These are phyloP conservation scores for Aethionema arabicum DNA, from an alignment of 345 rosid species.

Conservation along the genomic window DNA sequence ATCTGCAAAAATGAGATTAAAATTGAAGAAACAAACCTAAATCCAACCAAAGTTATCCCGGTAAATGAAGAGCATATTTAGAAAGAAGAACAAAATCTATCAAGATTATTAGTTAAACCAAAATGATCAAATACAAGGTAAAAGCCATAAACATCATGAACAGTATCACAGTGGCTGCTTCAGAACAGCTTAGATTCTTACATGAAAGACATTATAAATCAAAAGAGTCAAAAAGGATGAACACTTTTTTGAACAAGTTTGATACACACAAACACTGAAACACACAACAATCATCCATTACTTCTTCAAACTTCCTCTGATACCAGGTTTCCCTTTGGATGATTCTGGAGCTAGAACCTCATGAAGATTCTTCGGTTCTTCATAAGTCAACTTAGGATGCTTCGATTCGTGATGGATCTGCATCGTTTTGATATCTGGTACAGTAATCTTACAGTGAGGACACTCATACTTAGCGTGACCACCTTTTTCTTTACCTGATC, in stretches of 20 bases:
- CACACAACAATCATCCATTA: constrained; percentile 21
- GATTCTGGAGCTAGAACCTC: constrained; percentile 39
- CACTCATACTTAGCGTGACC: constrained; percentile 96
- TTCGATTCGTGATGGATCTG: constrained; percentile 94
- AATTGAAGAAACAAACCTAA: not conserved
- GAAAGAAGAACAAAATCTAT: constrained; percentile 10
- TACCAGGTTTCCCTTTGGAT: constrained; percentile 48
- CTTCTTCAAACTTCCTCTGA: constrained; percentile 63
- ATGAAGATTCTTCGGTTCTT: constrained; percentile 72
- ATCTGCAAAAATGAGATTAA: not conserved
- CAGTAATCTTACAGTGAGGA: constrained; percentile 81
- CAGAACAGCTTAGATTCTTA: constrained; percentile 13
- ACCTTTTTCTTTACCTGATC: constrained; percentile 74
- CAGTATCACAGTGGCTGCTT: not conserved
- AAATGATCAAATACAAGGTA: constrained; percentile 20
- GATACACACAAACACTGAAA: not conserved
- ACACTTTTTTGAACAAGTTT: not conserved
- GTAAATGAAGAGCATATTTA: not conserved
- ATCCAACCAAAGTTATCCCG: not conserved
- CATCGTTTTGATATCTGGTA: constrained; percentile 84
- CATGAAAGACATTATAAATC: constrained; percentile 15
- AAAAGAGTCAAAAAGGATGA: constrained; percentile 15
- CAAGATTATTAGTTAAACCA: constrained; percentile 21
- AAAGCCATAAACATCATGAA: constrained; percentile 23
- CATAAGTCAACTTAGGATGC: constrained; percentile 82